Evolutionary conservation across 768 basidiomycete genomes (phyloP).

Genomic region (Kwoniella sp.): DNA sequence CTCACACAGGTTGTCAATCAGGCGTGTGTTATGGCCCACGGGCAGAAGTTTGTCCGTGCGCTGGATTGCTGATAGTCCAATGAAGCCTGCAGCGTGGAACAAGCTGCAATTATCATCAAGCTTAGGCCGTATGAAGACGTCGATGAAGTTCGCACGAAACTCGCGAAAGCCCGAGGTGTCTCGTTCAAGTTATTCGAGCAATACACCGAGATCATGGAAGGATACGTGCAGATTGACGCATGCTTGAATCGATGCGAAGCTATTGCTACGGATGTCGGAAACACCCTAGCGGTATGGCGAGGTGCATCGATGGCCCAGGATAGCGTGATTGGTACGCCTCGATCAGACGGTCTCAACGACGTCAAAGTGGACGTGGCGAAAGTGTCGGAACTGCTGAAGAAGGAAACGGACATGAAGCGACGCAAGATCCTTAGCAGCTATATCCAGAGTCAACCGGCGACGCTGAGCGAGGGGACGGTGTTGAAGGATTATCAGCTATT

Average conservation of each 20-base stretch:
- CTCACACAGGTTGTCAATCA: too few relatives aligned
- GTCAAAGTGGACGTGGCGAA: slow-evolving; percentile 52
- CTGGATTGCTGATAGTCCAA: neutral
- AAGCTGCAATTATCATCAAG: slow-evolving; percentile 75
- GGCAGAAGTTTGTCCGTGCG: too few relatives aligned
- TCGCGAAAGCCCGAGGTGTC: slow-evolving; percentile 91
- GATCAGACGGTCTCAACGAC: slow-evolving; percentile 49
- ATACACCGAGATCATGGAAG: slow-evolving; percentile 73
- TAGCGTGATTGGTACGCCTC: slow-evolving; percentile 41
- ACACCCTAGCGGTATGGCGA: slow-evolving; percentile 79
- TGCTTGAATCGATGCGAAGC: slow-evolving; percentile 85
- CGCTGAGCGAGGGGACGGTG: slow-evolving; percentile 67
- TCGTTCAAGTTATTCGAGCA: slow-evolving; percentile 89
- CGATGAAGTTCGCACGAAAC: slow-evolving; percentile 72
- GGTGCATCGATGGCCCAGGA: slow-evolving; percentile 39
- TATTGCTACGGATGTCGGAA: slow-evolving; percentile 73
- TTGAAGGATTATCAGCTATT: slow-evolving; percentile 96
- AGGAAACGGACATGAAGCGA: slow-evolving; percentile 48
- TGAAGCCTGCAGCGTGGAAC: slow-evolving; percentile 69
- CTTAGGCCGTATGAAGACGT: slow-evolving; percentile 78
- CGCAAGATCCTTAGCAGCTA: slow-evolving; percentile 61
- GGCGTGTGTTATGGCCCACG: too few relatives aligned
- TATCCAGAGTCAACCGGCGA: slow-evolving; percentile 71
- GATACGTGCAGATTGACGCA: slow-evolving; percentile 80
- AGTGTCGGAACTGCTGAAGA: slow-evolving; percentile 53